phyloP scores from a whole-genome alignment of 225 moss, liverwort and hornwort genomes.

The Lunularia cruciata region DNA sequence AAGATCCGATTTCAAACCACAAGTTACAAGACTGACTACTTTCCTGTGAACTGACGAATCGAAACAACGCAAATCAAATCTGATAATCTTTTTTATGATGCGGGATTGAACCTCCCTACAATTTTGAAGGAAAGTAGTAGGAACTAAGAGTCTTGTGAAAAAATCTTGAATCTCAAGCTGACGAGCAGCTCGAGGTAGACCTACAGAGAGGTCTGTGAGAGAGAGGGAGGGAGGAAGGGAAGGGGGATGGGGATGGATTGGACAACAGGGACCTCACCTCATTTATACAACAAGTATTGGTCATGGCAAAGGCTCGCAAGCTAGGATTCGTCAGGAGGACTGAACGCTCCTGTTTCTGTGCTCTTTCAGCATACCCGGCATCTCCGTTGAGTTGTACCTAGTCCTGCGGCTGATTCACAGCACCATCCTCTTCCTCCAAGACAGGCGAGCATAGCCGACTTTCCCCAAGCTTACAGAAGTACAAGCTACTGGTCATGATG shows the following conservation, averaged over 20 bases:
- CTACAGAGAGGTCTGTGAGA: not conserved
- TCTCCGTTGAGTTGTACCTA: not conserved
- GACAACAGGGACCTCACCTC: not conserved
- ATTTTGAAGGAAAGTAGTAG: not conserved
- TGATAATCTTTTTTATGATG: not conserved
- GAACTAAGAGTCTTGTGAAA: not conserved
- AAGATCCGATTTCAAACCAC: not conserved
- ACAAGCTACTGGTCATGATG: not conserved
- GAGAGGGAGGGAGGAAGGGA: not conserved
- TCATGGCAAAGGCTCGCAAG: constrained; percentile 7
- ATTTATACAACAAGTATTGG: not conserved
- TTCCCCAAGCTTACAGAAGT: not conserved
- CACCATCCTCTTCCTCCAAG: not conserved
- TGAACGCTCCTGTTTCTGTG: not conserved
- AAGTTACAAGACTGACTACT: not conserved
- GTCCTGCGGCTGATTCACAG: not conserved
- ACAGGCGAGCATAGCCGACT: not conserved
- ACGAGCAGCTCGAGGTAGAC: not conserved
- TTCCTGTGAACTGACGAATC: not conserved
- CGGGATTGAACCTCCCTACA: not conserved
- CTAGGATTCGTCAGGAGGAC: not conserved
- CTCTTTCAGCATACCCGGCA: not conserved
- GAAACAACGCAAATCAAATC: not conserved
- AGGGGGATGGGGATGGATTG: not conserved
- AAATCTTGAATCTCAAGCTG: not conserved